phyloP scores from a whole-genome alignment of 441 rosid species.

The Adansonia grandidieri region DNA sequence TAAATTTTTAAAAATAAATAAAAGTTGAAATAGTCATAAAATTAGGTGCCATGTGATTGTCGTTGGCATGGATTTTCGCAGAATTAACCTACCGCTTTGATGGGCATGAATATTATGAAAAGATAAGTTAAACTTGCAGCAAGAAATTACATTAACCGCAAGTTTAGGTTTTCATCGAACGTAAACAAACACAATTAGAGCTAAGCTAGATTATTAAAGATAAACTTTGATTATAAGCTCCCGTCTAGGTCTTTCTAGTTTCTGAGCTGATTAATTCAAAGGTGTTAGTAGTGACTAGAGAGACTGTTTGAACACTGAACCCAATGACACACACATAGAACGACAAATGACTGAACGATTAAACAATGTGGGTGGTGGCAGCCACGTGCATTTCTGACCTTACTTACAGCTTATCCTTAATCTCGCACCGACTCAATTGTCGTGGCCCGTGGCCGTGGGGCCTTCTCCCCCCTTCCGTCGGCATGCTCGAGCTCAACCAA shows the following conservation, averaged over 20 bases:
- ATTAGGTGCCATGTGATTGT: not conserved
- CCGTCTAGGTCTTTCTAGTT: not conserved
- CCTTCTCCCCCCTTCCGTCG: no score
- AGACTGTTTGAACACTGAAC: not conserved
- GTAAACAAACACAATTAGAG: not conserved
- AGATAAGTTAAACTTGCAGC: not conserved
- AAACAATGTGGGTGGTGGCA: not conserved
- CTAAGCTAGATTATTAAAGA: not conserved
- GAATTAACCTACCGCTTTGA: no score
- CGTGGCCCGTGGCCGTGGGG: no score
- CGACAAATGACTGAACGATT: not conserved
- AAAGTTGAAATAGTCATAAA: no score
- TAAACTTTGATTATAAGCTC: not conserved
- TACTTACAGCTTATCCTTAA: not conserved
- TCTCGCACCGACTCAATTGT: conserved; percentile 30
- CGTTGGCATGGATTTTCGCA: not conserved
- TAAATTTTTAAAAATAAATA: no score
- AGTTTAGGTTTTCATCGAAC: conserved; percentile 6
- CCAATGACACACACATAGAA: not conserved
- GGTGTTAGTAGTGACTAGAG: no score
- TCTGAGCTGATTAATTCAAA: not conserved
- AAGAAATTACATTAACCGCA: not conserved
- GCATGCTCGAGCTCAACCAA: no score
- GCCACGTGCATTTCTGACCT: conserved; percentile 10
- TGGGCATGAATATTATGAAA: not conserved